Evolutionary conservation across 257 asterid species (phyloP), one percentile per base, ranked within the genome.

Genomic region (Fraxinus pennsylvanica): DNA sequence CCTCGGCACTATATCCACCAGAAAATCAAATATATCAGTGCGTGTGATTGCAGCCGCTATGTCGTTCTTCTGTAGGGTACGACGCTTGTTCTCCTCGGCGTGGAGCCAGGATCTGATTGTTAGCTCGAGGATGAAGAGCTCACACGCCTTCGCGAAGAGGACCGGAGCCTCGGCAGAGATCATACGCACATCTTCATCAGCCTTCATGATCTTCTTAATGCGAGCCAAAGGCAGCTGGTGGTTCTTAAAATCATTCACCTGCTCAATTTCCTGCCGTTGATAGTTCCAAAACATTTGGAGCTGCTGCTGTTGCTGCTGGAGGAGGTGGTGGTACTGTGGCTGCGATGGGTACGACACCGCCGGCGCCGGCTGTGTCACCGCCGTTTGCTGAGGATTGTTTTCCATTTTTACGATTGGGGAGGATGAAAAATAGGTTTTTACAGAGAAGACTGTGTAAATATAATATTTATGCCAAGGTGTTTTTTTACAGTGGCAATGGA

Each of bases 141-240:
- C 98, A 79, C 98, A 93, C 13, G 98, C 98, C 85, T 93, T 93
- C 17, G 98, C 94, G 84, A 93, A 93, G 52, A 93, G 89, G 52
- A 93, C 89, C n/a, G 97, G 97, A 2, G 97, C 96, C 86, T 93
- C 97, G 41, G 98, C 98, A 3, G 98, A 93, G 74, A 93, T 93
- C 98, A 93, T 93, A 7, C 98, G 94, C 70, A 93, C 98, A 74
- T 93, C 98, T 71, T 93, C 98, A 57, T 93, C 98, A 9, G 98
- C 96, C 80, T 92, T 93, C 98, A 93, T 93, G 84, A 93, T 93
- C 88, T 93, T 93, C 89, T 93, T 93, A 84, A 93, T 93, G 74
- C 98, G 90, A 50, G 98, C 98, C 36, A 93, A 80, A 1, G 98
- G 98, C 19, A 94, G 90, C 74, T 92, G 95, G 68, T 94, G 98